phyloP scores from a whole-genome alignment of 2,329 filamentous ascomycete species.

The Peltaster fructicola region DNA sequence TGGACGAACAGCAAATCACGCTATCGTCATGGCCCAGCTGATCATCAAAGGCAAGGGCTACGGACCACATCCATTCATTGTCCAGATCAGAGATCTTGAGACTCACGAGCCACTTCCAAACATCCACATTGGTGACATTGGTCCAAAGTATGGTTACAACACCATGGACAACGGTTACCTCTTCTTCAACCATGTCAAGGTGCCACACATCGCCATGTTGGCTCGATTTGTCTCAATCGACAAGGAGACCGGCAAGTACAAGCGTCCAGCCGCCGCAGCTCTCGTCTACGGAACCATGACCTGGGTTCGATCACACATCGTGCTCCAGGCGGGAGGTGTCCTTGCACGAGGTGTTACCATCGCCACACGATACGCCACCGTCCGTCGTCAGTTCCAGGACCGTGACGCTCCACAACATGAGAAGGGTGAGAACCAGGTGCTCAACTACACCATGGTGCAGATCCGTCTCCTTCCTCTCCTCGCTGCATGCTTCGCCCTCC shows the following conservation, averaged over 20 bases:
- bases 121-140: constrained; percentile 62
- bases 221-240: constrained; percentile 54
- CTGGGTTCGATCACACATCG: constrained; percentile 56
- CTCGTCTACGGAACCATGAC: constrained; percentile 61
- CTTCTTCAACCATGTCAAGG: constrained; percentile 57
- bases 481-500: constrained; percentile 58
- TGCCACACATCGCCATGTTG: constrained; percentile 59
- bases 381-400: constrained; percentile 64
- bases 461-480: constrained; percentile 54
- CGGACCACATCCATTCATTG: constrained; percentile 63
- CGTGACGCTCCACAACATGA: constrained; percentile 43
- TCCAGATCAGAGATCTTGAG: constrained; percentile 53
- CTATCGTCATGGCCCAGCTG: constrained; percentile 63
- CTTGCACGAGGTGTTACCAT: constrained; percentile 63
- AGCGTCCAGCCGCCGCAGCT: constrained; percentile 46
- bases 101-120: constrained; percentile 53
- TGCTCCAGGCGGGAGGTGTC: constrained; percentile 53
- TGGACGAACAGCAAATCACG: constrained; percentile 58
- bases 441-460: constrained; percentile 71
- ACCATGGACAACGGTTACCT: constrained; percentile 73
- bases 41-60: constrained; percentile 49
- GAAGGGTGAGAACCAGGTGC: constrained; percentile 51
- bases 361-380: constrained; percentile 54
- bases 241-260: constrained; percentile 48
- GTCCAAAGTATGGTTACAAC: constrained; percentile 40